Conservation (phyloP, 2,329 filamentous ascomycete species). For the Microdochium bolleyi region DNA sequence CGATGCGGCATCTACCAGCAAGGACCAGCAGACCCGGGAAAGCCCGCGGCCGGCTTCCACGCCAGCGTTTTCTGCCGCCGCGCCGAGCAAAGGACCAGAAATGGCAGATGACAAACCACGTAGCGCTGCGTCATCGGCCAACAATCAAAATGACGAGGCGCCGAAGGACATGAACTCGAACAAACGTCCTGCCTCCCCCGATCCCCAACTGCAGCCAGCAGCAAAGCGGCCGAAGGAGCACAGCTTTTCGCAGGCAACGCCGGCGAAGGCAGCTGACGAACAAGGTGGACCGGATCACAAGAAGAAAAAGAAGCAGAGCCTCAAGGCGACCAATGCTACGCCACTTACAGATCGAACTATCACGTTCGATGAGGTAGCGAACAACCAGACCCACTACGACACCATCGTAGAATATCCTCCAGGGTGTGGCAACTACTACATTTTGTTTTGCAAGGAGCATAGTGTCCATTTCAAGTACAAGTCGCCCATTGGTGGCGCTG, state of each 20-base stretch:
- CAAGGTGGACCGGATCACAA: neutral
- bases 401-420: conserved; percentile 21
- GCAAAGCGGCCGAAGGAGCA: neutral
- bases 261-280: neutral
- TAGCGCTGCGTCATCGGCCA: neutral
- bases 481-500: conserved; percentile 23
- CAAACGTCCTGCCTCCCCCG: neutral
- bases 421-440: conserved; percentile 21
- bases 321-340: neutral
- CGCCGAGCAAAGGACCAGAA: neutral
- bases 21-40: neutral
- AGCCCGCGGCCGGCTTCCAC: neutral
- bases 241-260: neutral
- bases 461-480: conserved; percentile 24
- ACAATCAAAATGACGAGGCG: neutral
- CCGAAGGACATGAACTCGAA: neutral
- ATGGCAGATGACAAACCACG: neutral
- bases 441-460: conserved; percentile 30
- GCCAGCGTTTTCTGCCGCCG: neutral
- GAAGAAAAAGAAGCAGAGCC: neutral
- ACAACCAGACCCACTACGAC: conserved; percentile 8
- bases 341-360: conserved; percentile 13
- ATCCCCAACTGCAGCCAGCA: neutral
- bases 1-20: neutral
- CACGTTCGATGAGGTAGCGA: conserved; percentile 22